Conservation (phyloP, 495 filamentous ascomycete species). For the Apiosordaria backusii region DNA sequence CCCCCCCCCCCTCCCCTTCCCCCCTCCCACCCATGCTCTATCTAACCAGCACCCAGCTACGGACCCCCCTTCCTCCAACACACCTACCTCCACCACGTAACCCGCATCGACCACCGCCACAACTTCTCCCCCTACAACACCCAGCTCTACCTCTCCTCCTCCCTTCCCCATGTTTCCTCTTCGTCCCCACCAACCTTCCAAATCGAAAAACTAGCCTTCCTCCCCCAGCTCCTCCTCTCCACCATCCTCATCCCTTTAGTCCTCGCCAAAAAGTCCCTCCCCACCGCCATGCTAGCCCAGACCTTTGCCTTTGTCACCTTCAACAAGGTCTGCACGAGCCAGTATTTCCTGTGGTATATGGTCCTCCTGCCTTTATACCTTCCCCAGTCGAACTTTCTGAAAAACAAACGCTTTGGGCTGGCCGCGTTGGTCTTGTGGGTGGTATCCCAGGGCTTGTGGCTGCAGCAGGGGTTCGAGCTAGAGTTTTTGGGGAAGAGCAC, state of each 20-base stretch:
- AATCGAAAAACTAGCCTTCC: conserved; percentile 78
- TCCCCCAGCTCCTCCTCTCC: conserved; percentile 79
- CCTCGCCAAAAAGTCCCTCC: conserved; percentile 77
- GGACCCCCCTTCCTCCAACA: conserved; percentile 75
- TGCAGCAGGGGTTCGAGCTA: conserved; percentile 81
- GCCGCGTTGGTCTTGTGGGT: conserved; percentile 68
- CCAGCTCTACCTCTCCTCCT: conserved; percentile 78
- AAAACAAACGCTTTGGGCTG: conserved; percentile 55
- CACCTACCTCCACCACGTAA: conserved; percentile 89
- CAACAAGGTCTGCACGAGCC: conserved; percentile 97
- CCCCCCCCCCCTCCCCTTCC: conserved; percentile 74
- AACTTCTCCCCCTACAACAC: conserved; percentile 98
- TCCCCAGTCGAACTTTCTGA: conserved; percentile 68
- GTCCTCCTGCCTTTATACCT: conserved; percentile 90
- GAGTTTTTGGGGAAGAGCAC: conserved; percentile 86
- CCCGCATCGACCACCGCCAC: conserved; percentile 91
- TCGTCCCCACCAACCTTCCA: conserved; percentile 30
- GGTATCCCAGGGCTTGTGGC: conserved; percentile 68
- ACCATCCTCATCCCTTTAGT: conserved; percentile 71
- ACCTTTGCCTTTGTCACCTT: conserved; percentile 96
- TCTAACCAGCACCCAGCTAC: conserved; percentile 78
- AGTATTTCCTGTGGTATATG: conserved; percentile 99
- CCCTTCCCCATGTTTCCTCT: conserved; percentile 36
- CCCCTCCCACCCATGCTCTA: conserved; percentile 89
- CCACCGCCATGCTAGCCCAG: conserved; percentile 93